These are phyloP conservation scores for Leptomonas pyrrhocoris DNA, from an alignment of 208 protist species.

Conservation along the genomic window DNA sequence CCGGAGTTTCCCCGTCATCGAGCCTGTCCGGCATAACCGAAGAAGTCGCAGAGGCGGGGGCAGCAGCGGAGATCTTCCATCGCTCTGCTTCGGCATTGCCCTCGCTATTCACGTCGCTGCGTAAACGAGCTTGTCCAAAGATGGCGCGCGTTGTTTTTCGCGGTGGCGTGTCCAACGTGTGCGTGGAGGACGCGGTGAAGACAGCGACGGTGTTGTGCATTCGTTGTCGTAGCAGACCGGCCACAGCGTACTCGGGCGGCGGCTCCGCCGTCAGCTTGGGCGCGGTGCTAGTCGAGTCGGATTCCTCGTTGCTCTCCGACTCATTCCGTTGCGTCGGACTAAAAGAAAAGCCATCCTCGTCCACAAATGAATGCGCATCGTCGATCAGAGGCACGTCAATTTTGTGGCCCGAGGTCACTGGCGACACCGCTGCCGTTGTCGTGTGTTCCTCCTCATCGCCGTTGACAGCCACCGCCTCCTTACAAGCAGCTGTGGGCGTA, in stretches of 20 bases:
- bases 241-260: constrained; percentile 23
- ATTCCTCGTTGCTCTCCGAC: neutral
- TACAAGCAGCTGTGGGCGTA: neutral
- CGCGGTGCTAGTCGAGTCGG: neutral
- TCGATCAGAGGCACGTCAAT: neutral
- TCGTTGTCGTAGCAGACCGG: constrained; percentile 18
- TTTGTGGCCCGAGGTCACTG: neutral
- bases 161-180: constrained; percentile 28
- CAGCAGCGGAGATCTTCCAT: no score
- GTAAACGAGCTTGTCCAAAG: constrained; percentile 12
- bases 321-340: neutral
- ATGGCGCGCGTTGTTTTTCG: constrained; percentile 1
- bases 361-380: neutral
- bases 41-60: no score
- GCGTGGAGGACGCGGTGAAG: constrained; percentile 25
- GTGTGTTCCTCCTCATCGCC: neutral
- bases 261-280: constrained; percentile 7
- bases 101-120: neutral
- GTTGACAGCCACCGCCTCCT: neutral
- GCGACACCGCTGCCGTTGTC: neutral
- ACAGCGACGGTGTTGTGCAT: constrained; percentile 24
- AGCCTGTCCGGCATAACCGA: no score
- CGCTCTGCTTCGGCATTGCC: neutral
- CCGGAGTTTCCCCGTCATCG: no score
- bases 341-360: constrained; percentile 9